Base-by-base conservation (phyloP, 371 early-diverging fungal genomes). In the Rhizopus sp. region DNA sequence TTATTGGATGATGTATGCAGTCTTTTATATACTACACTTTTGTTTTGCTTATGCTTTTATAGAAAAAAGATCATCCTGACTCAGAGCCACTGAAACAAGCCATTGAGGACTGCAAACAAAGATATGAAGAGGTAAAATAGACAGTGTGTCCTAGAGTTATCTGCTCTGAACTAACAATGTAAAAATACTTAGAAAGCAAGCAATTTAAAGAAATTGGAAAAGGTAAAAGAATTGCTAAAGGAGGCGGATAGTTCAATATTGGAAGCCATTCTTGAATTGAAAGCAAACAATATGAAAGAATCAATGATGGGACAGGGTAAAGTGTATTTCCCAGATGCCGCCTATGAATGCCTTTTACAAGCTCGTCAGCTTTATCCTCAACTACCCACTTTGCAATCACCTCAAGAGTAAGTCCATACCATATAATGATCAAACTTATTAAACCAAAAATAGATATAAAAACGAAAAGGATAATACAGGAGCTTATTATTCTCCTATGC, bases 401-500 rank as follows among this genome's bases (percentile, higher is more conserved):
- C 80, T 7, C 63, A 63, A 1, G 60, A 65, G 59, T 77, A 73
- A 56, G 66, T 55, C 1, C 23, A 23, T 23, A 23, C 23, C 23
- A 23, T 2, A 23, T 23, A 12, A 40, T 23, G 1, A 23, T 23
- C 23, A 0, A 2, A 8, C 13, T 38, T 38, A 13, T 2, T 38
- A 17, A 15, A 30, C 15, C 23, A 23, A 17, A 35, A 46, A 30
- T 13, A 47, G 47, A 54, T 44, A 35, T 30, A 41, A 62, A 40
- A 63, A 64, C 30, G 60, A 62, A 57, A 59, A 69, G 15, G 79
- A 79, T 55, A 62, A 75, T 10, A 76, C 74, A 3, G 79, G 76
- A 33, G 77, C 72, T n/a, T 72, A 63, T 31, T 80, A 76, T 57
- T 71, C 77, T 3, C 77, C 80, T 32, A 70, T 76, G 69, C 80